Conservation (phyloP, 495 filamentous ascomycete species). For the Podospora pseudopauciseta region DNA sequence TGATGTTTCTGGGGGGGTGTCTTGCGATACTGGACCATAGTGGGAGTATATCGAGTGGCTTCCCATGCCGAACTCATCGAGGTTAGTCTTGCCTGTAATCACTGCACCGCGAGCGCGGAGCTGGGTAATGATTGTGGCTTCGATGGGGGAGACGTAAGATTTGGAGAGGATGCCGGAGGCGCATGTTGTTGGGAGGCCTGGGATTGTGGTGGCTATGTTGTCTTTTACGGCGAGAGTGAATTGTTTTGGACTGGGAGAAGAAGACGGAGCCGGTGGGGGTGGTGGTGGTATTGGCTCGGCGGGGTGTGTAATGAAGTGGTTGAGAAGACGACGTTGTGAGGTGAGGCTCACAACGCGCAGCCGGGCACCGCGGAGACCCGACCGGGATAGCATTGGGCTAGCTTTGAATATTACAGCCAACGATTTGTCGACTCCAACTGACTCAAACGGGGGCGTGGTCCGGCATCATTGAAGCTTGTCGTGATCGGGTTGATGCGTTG, state of each 20-base stretch:
- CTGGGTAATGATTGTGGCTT: constrained; percentile 72
- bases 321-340: constrained; percentile 29
- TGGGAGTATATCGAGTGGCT: constrained; percentile 76
- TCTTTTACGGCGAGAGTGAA: constrained; percentile 73
- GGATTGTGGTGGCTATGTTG: constrained; percentile 68
- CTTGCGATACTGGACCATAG: constrained; percentile 60
- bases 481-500: neutral
- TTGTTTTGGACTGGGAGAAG: neutral
- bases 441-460: neutral
- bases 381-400: constrained; percentile 23
- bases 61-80: constrained; percentile 99
- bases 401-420: neutral
- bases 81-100: constrained; percentile 77
- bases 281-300: constrained; percentile 7
- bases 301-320: constrained; percentile 29
- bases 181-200: constrained; percentile 67
- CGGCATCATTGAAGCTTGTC: neutral
- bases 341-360: constrained; percentile 21
- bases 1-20: constrained; percentile 38
- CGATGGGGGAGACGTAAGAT: constrained; percentile 67
- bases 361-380: constrained; percentile 23
- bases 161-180: constrained; percentile 68
- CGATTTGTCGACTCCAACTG: neutral
- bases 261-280: neutral
- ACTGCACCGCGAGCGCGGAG: constrained; percentile 62